Evolutionary conservation across 805 yeast genomes (phyloP), one percentile per base, ranked within the genome.

Genomic region (Komagataella kurtzmanii): DNA sequence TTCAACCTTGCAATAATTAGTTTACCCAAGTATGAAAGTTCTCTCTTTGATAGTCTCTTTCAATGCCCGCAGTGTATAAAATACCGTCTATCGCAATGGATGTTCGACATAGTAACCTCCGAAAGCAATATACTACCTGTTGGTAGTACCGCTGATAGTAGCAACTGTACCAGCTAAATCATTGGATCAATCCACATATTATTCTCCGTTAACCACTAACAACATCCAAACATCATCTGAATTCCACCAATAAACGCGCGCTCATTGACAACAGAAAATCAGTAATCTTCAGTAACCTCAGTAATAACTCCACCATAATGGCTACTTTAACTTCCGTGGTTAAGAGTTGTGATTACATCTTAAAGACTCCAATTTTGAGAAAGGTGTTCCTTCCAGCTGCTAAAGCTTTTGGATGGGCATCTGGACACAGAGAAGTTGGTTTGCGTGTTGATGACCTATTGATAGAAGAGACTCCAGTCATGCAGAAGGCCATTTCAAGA

Each of bases 351-450:
- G 91, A 88, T 67, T 83, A 73, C 75, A 83, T 91, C 63, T 77
- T 85, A 65, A 83, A 82, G 60, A 79, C 88, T 58, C 96, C 98
- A 51, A 65, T 80, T 49, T 79, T 93, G 64, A 78, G 85, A 58
- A 81, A 83, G 66, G 67, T 90, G 58, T 74, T 86, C 57, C 77
- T 83, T 36, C 98, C 99, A 57, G 76, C 83, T 45, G 85, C 97
- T 48, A 79, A 82, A 64, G 73, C 79, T 59, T 90, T 84, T 71
- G 73, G 78, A 59, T 73, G 81, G 58, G 76, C 77, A 58, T 76
- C 96, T 53, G 98, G 98, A 54, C 93, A 93, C 86, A 86, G 98
- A 77, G 80, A 89, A 69, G 70, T 93, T 74, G 99, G 99, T 52
- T 79, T 93, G 62, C 88, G 85, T 71, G 81, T 85, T 64, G 93